Conservation (phyloP, 345 rosid genomes). For the Linum trigynum region DNA sequence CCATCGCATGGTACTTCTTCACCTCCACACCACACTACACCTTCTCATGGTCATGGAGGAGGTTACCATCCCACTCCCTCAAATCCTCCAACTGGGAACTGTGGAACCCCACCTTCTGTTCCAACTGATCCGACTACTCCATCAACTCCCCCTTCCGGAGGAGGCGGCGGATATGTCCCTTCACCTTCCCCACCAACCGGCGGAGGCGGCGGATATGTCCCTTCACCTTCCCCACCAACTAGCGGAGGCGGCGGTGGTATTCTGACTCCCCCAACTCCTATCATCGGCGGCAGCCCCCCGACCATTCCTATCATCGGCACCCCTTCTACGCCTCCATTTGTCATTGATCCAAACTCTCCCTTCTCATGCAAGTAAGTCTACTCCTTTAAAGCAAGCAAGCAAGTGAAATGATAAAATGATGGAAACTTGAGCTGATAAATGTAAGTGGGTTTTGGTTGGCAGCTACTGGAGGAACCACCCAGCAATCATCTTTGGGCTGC, state of each 20-base stretch:
- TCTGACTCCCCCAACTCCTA: conserved; percentile 41
- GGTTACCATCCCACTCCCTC: conserved; percentile 18
- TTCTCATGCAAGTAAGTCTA: conserved; percentile 73
- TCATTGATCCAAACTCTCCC: conserved; percentile 62
- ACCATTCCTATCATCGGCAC: conserved; percentile 32
- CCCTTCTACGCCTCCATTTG: conserved; percentile 36
- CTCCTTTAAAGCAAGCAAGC: neutral
- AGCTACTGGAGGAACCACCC: conserved; percentile 98
- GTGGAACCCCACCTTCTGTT: conserved; percentile 22
- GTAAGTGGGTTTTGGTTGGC: conserved; percentile 7
- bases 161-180: neutral
- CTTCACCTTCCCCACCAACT: conserved; percentile 50
- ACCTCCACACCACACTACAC: conserved; percentile 9
- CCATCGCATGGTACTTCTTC: conserved; percentile 20
- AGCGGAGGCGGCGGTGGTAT: conserved; percentile 11
- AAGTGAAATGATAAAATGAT: neutral
- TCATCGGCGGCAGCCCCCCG: conserved; percentile 34
- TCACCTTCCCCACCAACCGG: conserved; percentile 4
- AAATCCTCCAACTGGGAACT: conserved; percentile 10
- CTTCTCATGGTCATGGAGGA: conserved; percentile 29
- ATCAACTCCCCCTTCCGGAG: conserved; percentile 35
- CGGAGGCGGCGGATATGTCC: conserved; percentile 38
- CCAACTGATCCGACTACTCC: conserved; percentile 27
- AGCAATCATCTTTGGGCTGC: conserved; percentile 53
- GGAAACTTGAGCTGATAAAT: neutral